These are phyloP conservation scores for Solanum neorickii DNA, from an alignment of 257 asterid genomes.

Conservation along the genomic window DNA sequence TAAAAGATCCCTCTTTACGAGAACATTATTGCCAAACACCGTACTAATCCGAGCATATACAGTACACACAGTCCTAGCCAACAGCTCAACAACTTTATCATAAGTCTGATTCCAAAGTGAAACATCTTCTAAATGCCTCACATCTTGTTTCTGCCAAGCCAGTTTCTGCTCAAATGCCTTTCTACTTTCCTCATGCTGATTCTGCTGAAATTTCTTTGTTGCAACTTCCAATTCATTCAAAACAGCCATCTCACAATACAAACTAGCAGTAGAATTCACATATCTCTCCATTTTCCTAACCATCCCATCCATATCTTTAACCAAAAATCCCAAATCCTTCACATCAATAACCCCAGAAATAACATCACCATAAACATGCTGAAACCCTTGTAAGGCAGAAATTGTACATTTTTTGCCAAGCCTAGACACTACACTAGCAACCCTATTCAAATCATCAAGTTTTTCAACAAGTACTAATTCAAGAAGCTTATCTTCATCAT, in stretches of 20 bases:
- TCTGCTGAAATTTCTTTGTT: conserved; percentile 69
- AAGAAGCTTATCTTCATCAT: conserved; percentile 52
- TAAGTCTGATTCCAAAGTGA: conserved; percentile 83
- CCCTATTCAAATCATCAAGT: conserved; percentile 64
- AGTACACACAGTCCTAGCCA: conserved; percentile 73
- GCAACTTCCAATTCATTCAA: conserved; percentile 67
- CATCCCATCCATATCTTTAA: conserved; percentile 88
- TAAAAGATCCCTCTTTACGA: conserved; percentile 9
- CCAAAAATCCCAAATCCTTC: conserved; percentile 65
- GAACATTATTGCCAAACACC: conserved; percentile 37
- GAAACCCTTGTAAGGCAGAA: conserved; percentile 83
- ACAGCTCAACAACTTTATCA: conserved; percentile 72
- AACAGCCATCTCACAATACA: conserved; percentile 69
- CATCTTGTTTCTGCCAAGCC: conserved; percentile 81
- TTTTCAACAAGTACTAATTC: conserved; percentile 70
- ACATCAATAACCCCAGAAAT: conserved; percentile 57
- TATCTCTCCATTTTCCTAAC: conserved; percentile 73
- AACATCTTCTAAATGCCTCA: conserved; percentile 68
- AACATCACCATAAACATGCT: conserved; percentile 87
- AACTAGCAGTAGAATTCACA: conserved; percentile 41
- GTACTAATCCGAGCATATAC: conserved; percentile 41
- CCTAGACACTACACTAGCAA: conserved; percentile 77
- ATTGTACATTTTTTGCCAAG: conserved; percentile 83
- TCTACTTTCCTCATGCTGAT: conserved; percentile 63
- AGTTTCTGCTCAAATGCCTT: conserved; percentile 77